These are phyloP conservation scores for Eutreptiella sp. DNA, from an alignment of 208 protist species.

Conservation along the genomic window DNA sequence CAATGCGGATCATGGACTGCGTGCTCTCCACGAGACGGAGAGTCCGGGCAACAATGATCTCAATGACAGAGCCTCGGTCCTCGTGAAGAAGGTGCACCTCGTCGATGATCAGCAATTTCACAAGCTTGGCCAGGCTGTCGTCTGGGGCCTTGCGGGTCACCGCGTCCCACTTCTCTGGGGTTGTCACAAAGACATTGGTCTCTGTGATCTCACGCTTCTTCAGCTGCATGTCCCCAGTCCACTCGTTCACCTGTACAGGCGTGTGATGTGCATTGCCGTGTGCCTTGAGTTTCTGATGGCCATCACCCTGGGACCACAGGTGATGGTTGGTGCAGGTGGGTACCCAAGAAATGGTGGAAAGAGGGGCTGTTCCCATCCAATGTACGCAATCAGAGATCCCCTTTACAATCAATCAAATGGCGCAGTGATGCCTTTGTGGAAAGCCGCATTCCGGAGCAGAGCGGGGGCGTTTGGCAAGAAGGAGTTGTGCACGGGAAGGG, in stretches of 20 bases:
- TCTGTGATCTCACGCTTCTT: conserved; percentile 90
- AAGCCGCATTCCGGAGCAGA: too few species aligned
- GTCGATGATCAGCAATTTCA: conserved; percentile 96
- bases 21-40: conserved; percentile 83
- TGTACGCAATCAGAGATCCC: too few species aligned
- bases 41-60: conserved; percentile 94
- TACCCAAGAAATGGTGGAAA: too few species aligned
- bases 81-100: conserved; percentile 98
- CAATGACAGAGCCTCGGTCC: conserved; percentile 95
- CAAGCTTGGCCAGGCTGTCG: conserved; percentile 69
- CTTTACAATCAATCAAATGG: too few species aligned
- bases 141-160: conserved; percentile 97
- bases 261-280: too few species aligned
- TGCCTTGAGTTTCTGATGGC: too few species aligned
- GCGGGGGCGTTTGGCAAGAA: too few species aligned
- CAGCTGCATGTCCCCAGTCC: conserved; percentile 99
- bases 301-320: too few species aligned
- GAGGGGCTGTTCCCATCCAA: too few species aligned
- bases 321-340: too few species aligned
- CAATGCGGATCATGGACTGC: conserved; percentile 81
- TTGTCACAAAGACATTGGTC: conserved; percentile 98
- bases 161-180: conserved; percentile 99
- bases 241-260: conserved; percentile 90
- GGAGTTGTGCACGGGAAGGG: too few species aligned
- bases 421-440: too few species aligned